Evolutionary conservation across 2,329 filamentous ascomycete genomes (phyloP).

Genomic region (Westerdykella sp.): DNA sequence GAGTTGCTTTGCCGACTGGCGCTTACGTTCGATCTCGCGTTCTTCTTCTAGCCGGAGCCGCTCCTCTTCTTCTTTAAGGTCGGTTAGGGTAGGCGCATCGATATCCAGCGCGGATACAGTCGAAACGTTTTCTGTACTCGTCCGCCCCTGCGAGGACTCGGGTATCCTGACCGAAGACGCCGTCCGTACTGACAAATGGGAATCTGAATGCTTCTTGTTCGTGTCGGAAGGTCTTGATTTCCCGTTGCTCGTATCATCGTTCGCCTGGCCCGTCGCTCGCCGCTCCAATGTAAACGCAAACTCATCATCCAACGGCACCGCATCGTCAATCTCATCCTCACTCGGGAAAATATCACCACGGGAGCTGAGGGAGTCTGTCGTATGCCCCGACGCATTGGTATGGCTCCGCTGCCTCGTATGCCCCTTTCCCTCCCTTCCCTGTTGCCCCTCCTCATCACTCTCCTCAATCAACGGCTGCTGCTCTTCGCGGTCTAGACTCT

Average conservation of each 20-base stretch:
- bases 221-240: constrained; percentile 49
- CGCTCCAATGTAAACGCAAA: constrained; percentile 78
- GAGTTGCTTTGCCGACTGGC: constrained; percentile 50
- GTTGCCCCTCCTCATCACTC: constrained; percentile 41
- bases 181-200: constrained; percentile 18
- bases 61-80: constrained; percentile 55
- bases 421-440: constrained; percentile 21
- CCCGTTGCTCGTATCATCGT: constrained; percentile 66
- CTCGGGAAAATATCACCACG: constrained; percentile 87
- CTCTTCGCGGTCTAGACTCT: constrained; percentile 55
- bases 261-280: constrained; percentile 51
- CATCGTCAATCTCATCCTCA: constrained; percentile 80
- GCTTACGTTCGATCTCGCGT: constrained; percentile 46
- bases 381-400: constrained; percentile 73
- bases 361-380: constrained; percentile 79
- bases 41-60: constrained; percentile 51
- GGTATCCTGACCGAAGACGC: constrained; percentile 9
- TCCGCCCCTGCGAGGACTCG: not conserved
- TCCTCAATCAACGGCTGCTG: constrained; percentile 68
- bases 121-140: not conserved
- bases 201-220: constrained; percentile 33
- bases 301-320: constrained; percentile 86
- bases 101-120: not conserved
- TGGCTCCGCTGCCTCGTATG: constrained; percentile 62
- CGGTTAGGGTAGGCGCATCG: constrained; percentile 44